These are phyloP conservation scores for Cryptosporidium baileyi DNA, from an alignment of 169 alveolate species.

Conservation along the genomic window DNA sequence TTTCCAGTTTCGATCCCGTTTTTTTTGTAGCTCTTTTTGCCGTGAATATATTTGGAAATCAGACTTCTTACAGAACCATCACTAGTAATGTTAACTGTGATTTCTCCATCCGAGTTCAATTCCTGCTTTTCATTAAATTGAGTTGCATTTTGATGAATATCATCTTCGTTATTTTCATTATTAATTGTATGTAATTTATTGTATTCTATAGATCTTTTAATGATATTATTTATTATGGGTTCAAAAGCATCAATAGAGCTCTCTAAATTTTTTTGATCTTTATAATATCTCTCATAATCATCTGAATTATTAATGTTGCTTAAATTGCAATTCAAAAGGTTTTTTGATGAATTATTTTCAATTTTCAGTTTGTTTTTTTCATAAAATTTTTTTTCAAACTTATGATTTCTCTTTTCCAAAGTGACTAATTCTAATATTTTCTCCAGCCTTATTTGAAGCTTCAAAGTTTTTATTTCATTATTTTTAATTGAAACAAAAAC, in stretches of 20 bases:
- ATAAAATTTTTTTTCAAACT: not conserved
- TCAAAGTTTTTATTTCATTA: conserved; percentile 6
- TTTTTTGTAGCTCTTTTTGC: not conserved
- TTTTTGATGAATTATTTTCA: not conserved
- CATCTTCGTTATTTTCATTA: not conserved
- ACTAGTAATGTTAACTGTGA: conserved; percentile 20
- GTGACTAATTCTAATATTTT: conserved; percentile 32
- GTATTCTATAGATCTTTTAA: not conserved
- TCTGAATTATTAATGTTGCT: not conserved
- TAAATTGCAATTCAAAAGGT: not conserved
- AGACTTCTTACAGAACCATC: conserved; percentile 46
- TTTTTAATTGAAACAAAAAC: not conserved
- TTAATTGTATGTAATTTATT: not conserved
- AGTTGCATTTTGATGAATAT: not conserved
- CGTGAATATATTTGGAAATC: conserved; percentile 20
- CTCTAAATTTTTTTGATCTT: not conserved
- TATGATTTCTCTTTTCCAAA: not conserved
- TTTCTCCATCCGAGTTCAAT: not conserved
- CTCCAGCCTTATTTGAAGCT: conserved; percentile 32
- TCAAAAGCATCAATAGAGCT: not conserved
- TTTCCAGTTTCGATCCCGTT: not conserved
- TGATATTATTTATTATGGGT: too few relatives aligned
- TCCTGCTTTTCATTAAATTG: not conserved
- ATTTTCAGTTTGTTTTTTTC: not conserved
- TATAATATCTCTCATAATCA: not conserved